phyloP scores from a whole-genome alignment of 2,329 filamentous ascomycete species.

The Fusarium nanum region DNA sequence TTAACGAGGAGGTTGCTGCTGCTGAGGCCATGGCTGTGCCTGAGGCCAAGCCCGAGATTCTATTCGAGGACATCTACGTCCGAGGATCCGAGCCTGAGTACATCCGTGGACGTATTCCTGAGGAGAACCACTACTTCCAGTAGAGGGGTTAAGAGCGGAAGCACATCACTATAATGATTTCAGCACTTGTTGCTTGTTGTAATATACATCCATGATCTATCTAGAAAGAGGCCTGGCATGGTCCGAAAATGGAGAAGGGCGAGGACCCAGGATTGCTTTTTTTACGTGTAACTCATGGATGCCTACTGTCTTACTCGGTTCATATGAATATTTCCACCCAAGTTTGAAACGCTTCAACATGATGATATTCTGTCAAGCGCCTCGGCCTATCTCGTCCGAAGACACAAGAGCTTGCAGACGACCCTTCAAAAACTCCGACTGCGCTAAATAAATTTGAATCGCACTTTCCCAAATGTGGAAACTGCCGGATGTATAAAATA shows the following conservation, averaged over 20 bases:
- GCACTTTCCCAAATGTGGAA: slow-evolving; percentile 6
- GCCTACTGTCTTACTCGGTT: slow-evolving; percentile 18
- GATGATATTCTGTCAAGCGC: slow-evolving; percentile 21
- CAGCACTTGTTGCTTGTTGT: slow-evolving; percentile 47
- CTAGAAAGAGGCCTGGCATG: slow-evolving; percentile 42
- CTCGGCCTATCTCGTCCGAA: slow-evolving; percentile 36
- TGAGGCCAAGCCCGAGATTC: slow-evolving; percentile 81
- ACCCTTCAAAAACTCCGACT: slow-evolving; percentile 21
- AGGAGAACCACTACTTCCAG: slow-evolving; percentile 43
- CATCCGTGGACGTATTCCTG: slow-evolving; percentile 44
- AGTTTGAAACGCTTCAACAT: not conserved
- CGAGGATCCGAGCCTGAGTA: slow-evolving; percentile 44
- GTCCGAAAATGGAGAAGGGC: slow-evolving; percentile 43
- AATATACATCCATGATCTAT: slow-evolving; percentile 51
- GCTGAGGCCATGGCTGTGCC: slow-evolving; percentile 90
- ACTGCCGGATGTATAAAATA: not conserved
- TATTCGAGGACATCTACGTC: slow-evolving; percentile 74
- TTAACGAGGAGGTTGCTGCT: slow-evolving; percentile 89
- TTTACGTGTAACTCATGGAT: slow-evolving; percentile 42
- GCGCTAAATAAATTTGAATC: slow-evolving; percentile 24
- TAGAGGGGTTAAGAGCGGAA: slow-evolving; percentile 30
- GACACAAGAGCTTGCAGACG: slow-evolving; percentile 16
- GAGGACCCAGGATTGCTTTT: slow-evolving; percentile 39
- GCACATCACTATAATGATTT: slow-evolving; percentile 49
- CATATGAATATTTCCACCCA: not conserved